Conservation (phyloP, 768 basidiomycete species). For the Astraeus odoratus region DNA sequence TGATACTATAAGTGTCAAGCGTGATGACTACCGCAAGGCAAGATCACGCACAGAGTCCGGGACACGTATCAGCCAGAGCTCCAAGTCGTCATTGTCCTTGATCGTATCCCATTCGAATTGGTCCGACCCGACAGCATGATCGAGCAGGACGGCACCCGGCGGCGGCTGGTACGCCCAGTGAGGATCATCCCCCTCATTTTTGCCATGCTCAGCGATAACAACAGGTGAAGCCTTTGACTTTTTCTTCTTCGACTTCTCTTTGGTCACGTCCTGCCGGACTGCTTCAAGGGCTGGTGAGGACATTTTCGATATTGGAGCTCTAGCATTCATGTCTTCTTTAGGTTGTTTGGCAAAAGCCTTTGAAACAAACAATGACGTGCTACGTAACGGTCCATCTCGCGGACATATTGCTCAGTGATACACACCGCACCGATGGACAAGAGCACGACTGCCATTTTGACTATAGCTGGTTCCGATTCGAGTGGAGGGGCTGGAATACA, state of each 20-base stretch:
- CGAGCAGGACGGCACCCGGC: constrained; percentile 40
- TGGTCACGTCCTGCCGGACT: constrained; percentile 8
- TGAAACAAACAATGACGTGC: constrained; percentile 17
- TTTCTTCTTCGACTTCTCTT: constrained; percentile 12
- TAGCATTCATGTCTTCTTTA: constrained; percentile 5
- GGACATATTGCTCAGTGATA: background rate
- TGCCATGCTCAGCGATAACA: constrained; percentile 23
- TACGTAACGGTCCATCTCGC: background rate
- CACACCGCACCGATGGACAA: constrained; percentile 10
- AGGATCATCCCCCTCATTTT: constrained; percentile 48
- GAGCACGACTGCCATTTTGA: constrained; percentile 39
- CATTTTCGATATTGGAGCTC: constrained; percentile 12
- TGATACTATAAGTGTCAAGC: background rate
- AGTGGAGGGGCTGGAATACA: constrained; percentile 90
- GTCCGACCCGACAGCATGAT: constrained; percentile 36
- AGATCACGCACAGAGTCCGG: constrained; percentile 54
- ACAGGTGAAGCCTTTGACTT: constrained; percentile 3
- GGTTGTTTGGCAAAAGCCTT: constrained; percentile 24
- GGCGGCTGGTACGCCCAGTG: constrained; percentile 61
- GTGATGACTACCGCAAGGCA: background rate
- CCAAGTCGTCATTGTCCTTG: constrained; percentile 47
- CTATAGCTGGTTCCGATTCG: constrained; percentile 78
- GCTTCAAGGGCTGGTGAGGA: constrained; percentile 18
- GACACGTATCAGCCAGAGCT: constrained; percentile 66
- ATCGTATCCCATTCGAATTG: constrained; percentile 67